These are phyloP conservation scores for Talaromyces sp. DNA, from an alignment of 2,329 filamentous ascomycete genomes.

Conservation along the genomic window DNA sequence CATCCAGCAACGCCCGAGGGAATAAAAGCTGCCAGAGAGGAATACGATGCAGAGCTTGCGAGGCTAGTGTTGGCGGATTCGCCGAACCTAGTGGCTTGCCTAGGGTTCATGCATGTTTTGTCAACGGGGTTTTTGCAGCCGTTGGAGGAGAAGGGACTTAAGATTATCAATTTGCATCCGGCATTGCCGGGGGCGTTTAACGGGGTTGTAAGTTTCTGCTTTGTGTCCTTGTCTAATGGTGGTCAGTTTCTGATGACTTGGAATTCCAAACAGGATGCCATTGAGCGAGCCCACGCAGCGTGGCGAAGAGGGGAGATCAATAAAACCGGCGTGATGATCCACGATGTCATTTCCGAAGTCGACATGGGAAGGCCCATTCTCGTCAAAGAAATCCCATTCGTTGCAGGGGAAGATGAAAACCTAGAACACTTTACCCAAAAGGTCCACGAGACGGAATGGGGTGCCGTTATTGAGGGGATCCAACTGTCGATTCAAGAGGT, in stretches of 20 bases:
- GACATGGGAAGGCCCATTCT: conserved; percentile 73
- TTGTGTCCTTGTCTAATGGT: not conserved
- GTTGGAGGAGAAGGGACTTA: conserved; percentile 55
- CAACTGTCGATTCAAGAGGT: conserved; percentile 30
- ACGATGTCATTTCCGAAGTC: conserved; percentile 75
- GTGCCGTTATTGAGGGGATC: conserved; percentile 69
- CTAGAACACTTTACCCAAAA: conserved; percentile 63
- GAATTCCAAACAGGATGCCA: conserved; percentile 49
- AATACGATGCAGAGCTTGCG: conserved; percentile 72
- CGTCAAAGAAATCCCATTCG: conserved; percentile 61
- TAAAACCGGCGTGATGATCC: conserved; percentile 78
- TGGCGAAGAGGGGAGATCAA: conserved; percentile 63
- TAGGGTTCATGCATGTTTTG: conserved; percentile 85
- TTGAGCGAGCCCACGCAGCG: conserved; percentile 70
- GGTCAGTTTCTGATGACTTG: not conserved
- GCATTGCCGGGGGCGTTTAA: conserved; percentile 69
- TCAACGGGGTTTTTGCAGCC: conserved; percentile 64
- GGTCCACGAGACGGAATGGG: conserved; percentile 73
- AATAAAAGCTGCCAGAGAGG: conserved; percentile 50
- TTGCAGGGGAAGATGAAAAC: conserved; percentile 55
- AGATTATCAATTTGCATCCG: conserved; percentile 79
- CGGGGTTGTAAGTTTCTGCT: conserved; percentile 49
- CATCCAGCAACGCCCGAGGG: conserved; percentile 52
- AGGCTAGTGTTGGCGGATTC: conserved; percentile 57
- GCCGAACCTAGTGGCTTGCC: conserved; percentile 73